These are phyloP conservation scores for Neonectria coccinea DNA, from an alignment of 2,329 filamentous ascomycete genomes.

Conservation along the genomic window DNA sequence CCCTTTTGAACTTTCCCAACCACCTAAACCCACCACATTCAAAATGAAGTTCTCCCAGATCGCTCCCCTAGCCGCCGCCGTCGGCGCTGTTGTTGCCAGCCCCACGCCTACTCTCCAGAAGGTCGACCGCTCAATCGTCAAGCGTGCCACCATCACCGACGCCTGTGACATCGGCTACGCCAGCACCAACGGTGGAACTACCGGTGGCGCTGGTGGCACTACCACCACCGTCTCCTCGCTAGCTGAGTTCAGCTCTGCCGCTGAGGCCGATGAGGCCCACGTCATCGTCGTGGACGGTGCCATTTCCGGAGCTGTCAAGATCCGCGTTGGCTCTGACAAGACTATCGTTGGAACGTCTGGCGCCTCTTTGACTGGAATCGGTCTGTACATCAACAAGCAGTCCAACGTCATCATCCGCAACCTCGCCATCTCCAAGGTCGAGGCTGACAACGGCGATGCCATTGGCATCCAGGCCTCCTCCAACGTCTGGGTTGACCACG, in stretches of 20 bases:
- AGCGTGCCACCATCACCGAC: constrained; percentile 52
- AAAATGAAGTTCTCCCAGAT: constrained; percentile 51
- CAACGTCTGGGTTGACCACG: constrained; percentile 76
- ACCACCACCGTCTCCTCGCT: constrained; percentile 59
- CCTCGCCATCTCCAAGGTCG: constrained; percentile 68
- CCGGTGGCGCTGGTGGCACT: constrained; percentile 62
- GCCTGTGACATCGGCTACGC: constrained; percentile 52
- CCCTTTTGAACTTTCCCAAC: background rate
- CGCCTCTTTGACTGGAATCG: constrained; percentile 58
- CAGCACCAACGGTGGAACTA: constrained; percentile 56
- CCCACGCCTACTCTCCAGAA: constrained; percentile 48
- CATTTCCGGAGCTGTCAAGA: constrained; percentile 54
- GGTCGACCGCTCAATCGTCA: constrained; percentile 45
- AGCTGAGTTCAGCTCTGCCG: constrained; percentile 59
- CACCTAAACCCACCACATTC: background rate
- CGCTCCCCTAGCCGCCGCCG: constrained; percentile 42
- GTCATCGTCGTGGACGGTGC: constrained; percentile 57
- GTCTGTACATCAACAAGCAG: constrained; percentile 63
- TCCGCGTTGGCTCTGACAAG: constrained; percentile 59
- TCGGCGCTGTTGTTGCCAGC: constrained; percentile 47
- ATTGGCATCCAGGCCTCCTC: constrained; percentile 68
- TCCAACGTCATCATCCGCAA: constrained; percentile 73
- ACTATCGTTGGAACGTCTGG: constrained; percentile 57
- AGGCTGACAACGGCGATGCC: constrained; percentile 68
- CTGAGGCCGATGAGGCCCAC: constrained; percentile 56